Percentiles rank a stretch among this genome's conserved stretches.
phyloP scores from a whole-genome alignment of 139 green algal genomes.

The Picochlorum sp. region DNA sequence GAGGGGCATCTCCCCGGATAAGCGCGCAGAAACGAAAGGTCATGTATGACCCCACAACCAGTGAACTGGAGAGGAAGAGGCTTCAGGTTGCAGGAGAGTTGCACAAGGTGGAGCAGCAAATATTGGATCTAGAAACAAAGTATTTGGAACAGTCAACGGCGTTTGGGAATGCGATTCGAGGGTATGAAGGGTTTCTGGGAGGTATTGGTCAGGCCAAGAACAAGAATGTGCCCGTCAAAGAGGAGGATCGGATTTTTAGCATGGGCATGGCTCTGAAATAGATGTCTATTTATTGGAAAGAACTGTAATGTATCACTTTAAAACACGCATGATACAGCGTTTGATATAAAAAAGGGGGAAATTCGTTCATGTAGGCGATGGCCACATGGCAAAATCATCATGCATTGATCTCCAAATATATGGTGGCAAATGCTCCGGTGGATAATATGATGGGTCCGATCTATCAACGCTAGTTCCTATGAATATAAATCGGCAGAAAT shows the following conservation, averaged over 20 bases:
- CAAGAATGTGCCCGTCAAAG: slow-evolving; percentile 18
- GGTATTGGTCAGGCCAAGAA: neutral
- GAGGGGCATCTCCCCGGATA: too few species aligned
- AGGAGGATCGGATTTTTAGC: slow-evolving; percentile 48
- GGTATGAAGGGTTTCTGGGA: slow-evolving; percentile 49
- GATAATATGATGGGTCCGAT: too few species aligned
- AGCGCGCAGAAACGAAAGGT: too few species aligned
- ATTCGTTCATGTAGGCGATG: too few species aligned
- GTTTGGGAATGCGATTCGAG: slow-evolving; percentile 50
- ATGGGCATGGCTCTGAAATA: slow-evolving; percentile 30
- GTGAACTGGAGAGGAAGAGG: slow-evolving; percentile 36
- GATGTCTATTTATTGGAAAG: neutral
- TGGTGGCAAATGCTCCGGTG: too few species aligned
- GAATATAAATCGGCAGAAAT: too few species aligned
- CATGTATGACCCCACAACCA: slow-evolving; percentile 16
- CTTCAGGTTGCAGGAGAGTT: slow-evolving; percentile 34
- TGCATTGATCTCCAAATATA: too few species aligned
- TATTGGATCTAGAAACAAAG: slow-evolving; percentile 51
- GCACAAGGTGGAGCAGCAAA: slow-evolving; percentile 38
- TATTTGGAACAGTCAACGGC: slow-evolving; percentile 45
- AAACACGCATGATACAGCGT: too few species aligned
- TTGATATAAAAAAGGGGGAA: too few species aligned
- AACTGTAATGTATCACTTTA: neutral
- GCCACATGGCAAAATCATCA: too few species aligned
- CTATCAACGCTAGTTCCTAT: too few species aligned